Evolutionary conservation across 2,329 filamentous ascomycete genomes (phyloP).

Genomic region (Xylariales sp.): DNA sequence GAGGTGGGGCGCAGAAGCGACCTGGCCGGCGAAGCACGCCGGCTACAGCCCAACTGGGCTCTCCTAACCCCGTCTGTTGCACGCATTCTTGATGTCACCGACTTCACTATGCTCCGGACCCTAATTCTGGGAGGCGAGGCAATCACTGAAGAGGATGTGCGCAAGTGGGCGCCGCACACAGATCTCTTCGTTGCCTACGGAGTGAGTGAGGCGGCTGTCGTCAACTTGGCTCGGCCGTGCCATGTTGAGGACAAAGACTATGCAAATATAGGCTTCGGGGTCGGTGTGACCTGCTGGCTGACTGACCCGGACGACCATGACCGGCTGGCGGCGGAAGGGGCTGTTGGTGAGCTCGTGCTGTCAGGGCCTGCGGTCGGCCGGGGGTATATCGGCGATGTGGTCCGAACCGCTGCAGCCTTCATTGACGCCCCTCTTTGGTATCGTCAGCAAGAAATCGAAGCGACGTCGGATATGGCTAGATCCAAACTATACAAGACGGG

Average conservation of each 20-base stretch:
- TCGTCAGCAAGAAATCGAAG: conserved; percentile 60
- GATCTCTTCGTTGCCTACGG: conserved; percentile 36
- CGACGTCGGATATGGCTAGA: background rate
- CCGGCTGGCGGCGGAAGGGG: conserved; percentile 49
- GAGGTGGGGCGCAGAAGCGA: conserved; percentile 52
- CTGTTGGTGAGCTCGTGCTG: conserved; percentile 53
- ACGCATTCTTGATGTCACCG: conserved; percentile 37
- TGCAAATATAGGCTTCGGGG: conserved; percentile 14
- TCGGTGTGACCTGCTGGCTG: conserved; percentile 49
- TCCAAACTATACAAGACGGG: conserved; percentile 57
- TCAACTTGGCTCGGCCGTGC: conserved; percentile 11
- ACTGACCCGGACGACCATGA: conserved; percentile 46
- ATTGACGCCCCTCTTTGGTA: conserved; percentile 53
- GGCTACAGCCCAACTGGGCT: conserved; percentile 36
- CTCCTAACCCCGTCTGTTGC: conserved; percentile 43
- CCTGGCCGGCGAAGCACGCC: conserved; percentile 43
- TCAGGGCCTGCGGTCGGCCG: conserved; percentile 53
- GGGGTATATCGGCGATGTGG: conserved; percentile 54
- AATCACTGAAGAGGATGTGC: conserved; percentile 46
- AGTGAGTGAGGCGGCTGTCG: conserved; percentile 26
- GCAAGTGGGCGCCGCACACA: conserved; percentile 31
- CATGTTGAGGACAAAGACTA: conserved; percentile 2
- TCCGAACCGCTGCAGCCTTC: conserved; percentile 52
- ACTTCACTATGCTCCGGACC: conserved; percentile 39
- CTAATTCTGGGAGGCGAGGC: conserved; percentile 45